Percentiles rank a stretch among this genome's conserved stretches.
These are phyloP conservation scores for Dictyostelium discoideum DNA, from an alignment of 78 protist species.

Conservation along the genomic window DNA sequence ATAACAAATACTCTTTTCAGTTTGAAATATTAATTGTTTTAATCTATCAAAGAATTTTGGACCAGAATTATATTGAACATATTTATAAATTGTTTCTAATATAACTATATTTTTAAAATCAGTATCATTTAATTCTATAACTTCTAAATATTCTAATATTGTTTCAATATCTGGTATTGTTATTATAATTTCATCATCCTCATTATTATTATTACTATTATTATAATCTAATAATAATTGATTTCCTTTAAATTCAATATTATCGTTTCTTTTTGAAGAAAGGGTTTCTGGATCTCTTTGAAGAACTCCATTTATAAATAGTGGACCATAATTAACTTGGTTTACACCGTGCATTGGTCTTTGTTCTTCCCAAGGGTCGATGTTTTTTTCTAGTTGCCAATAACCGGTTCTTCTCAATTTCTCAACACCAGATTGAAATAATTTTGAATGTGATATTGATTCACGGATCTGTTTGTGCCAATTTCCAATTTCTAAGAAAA, in stretches of 20 bases:
- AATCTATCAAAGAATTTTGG: constrained; percentile 55
- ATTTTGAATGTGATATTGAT: constrained; percentile 1
- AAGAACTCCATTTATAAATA: not conserved
- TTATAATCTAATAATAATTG: not conserved
- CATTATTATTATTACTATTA: not conserved
- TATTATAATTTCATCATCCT: not conserved
- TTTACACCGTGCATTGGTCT: not conserved
- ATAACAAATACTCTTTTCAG: not conserved
- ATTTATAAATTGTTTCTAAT: constrained; percentile 44
- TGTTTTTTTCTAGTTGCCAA: constrained; percentile 1
- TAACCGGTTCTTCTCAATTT: not conserved
- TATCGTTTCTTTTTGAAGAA: too few species aligned
- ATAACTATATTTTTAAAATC: constrained; percentile 9
- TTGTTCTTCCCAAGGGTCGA: constrained; percentile 7
- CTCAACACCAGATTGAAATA: not conserved
- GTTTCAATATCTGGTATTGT: constrained; percentile 44
- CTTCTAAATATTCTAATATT: constrained; percentile 23
- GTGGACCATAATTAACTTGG: not conserved
- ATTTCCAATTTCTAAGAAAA: not conserved
- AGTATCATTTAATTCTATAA: constrained; percentile 20
- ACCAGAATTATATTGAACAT: constrained; percentile 61
- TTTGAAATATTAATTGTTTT: constrained; percentile 7
- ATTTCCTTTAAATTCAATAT: not conserved
- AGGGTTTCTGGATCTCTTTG: not conserved
- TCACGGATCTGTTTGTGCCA: constrained; percentile 15